Evolutionary conservation across 768 basidiomycete species (phyloP).

Genomic region (Leccinum olivaceopallidum): DNA sequence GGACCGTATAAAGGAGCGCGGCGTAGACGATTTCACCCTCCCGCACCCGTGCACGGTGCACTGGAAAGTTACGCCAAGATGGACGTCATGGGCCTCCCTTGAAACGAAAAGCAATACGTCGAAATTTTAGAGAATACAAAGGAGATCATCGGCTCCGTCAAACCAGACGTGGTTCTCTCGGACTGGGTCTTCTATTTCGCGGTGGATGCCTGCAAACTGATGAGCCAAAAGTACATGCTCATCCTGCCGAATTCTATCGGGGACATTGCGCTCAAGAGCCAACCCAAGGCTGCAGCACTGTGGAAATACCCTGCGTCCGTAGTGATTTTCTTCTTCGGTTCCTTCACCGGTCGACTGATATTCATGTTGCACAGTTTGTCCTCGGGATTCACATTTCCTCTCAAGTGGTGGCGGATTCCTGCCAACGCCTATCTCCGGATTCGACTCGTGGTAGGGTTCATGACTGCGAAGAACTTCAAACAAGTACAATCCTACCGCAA

Average conservation of each 20-base stretch:
- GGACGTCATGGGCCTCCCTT: too few species aligned
- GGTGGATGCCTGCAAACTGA: not conserved
- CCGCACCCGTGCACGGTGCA: too few species aligned
- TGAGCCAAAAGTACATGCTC: constrained; percentile 4
- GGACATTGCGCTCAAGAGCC: not conserved
- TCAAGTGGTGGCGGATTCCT: constrained; percentile 18
- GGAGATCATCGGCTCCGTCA: too few species aligned
- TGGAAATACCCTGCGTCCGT: constrained; percentile 16
- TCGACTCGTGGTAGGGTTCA: not conserved
- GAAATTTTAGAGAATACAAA: too few species aligned
- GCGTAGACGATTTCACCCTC: too few species aligned
- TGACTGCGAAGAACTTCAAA: not conserved
- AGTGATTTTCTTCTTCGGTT: not conserved
- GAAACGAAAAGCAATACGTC: too few species aligned
- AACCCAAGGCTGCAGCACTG: constrained; percentile 1
- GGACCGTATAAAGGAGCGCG: too few species aligned
- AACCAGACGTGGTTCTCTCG: too few species aligned
- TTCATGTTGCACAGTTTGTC: constrained; percentile 3
- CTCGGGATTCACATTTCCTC: constrained; percentile 13
- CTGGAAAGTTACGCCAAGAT: too few species aligned
- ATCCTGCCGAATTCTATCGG: constrained; percentile 5
- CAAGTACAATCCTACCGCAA: not conserved
- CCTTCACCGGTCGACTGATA: not conserved
- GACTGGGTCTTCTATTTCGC: constrained; percentile 1
- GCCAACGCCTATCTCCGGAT: constrained; percentile 8